These are phyloP conservation scores for Gastrolobium villosum DNA, from an alignment of 306 rosid genomes.

Conservation along the genomic window DNA sequence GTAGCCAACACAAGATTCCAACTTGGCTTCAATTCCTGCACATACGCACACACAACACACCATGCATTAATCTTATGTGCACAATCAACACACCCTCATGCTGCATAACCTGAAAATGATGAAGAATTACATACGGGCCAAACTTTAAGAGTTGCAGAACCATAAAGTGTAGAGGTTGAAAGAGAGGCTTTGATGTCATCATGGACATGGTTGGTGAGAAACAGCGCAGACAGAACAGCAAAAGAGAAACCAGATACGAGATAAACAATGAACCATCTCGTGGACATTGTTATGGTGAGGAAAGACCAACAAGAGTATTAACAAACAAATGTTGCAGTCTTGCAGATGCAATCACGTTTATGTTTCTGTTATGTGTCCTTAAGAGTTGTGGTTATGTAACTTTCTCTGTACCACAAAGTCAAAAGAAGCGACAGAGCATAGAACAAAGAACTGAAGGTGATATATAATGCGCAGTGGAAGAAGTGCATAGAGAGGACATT, in stretches of 20 bases:
- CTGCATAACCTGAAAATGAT: neutral
- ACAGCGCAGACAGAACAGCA: slow-evolving; percentile 61
- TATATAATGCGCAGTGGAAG: too few species aligned
- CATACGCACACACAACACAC: slow-evolving; percentile 11
- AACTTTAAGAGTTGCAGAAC: slow-evolving; percentile 47
- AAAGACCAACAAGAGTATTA: neutral
- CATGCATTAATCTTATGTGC: neutral
- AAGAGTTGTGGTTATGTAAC: neutral
- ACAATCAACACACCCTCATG: neutral
- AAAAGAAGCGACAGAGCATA: too few species aligned
- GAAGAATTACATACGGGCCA: slow-evolving; percentile 74
- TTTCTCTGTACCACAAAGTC: neutral
- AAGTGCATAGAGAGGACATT: too few species aligned
- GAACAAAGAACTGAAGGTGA: too few species aligned
- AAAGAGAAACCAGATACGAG: slow-evolving; percentile 70
- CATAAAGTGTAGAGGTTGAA: slow-evolving; percentile 17
- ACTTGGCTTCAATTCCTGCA: slow-evolving; percentile 71
- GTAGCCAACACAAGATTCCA: slow-evolving; percentile 85
- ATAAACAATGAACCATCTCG: slow-evolving; percentile 62
- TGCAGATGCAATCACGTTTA: too few species aligned
- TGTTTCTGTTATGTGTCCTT: neutral
- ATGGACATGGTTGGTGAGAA: slow-evolving; percentile 46
- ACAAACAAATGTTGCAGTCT: neutral
- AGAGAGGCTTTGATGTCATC: neutral
- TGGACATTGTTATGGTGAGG: slow-evolving; percentile 51